Conservation (phyloP, 371 early-diverging fungal genomes). For the Mycotypha africana region DNA sequence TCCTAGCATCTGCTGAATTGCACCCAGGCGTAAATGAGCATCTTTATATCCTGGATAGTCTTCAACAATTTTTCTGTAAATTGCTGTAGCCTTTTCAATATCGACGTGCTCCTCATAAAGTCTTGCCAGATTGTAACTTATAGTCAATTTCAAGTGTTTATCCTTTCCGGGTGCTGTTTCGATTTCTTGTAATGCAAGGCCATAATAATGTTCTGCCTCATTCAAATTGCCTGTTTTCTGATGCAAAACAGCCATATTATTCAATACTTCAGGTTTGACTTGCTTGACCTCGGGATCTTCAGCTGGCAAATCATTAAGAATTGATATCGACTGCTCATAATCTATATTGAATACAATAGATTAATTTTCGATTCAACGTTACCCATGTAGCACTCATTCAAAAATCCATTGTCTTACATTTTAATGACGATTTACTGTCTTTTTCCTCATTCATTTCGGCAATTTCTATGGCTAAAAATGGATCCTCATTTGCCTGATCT, state of each 20-base stretch:
- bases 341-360: slow-evolving; percentile 23
- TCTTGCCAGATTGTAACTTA: slow-evolving; percentile 83
- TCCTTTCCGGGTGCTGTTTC: slow-evolving; percentile 14
- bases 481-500: slow-evolving; percentile 49
- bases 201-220: slow-evolving; percentile 32
- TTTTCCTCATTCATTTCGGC: slow-evolving; percentile 59
- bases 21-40: slow-evolving; percentile 75
- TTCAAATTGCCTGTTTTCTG: slow-evolving; percentile 44
- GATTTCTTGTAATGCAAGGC: slow-evolving; percentile 31
- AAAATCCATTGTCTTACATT: slow-evolving; percentile 30
- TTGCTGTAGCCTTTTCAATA: slow-evolving; percentile 53
- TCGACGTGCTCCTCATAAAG: slow-evolving; percentile 65
- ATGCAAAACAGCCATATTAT: slow-evolving; percentile 76
- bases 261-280: slow-evolving; percentile 66
- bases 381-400: not conserved
- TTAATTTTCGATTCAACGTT: not conserved
- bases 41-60: slow-evolving; percentile 72
- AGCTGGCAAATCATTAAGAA: slow-evolving; percentile 14
- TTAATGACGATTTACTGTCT: slow-evolving; percentile 42
- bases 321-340: slow-evolving; percentile 26
- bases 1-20: slow-evolving; percentile 50
- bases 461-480: slow-evolving; percentile 53
- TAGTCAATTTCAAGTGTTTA: slow-evolving; percentile 38
- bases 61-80: slow-evolving; percentile 58
- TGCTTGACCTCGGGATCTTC: slow-evolving; percentile 23